phyloP scores from a whole-genome alignment of 2,329 filamentous ascomycete species.

The Dryadomyces sulphureus region DNA sequence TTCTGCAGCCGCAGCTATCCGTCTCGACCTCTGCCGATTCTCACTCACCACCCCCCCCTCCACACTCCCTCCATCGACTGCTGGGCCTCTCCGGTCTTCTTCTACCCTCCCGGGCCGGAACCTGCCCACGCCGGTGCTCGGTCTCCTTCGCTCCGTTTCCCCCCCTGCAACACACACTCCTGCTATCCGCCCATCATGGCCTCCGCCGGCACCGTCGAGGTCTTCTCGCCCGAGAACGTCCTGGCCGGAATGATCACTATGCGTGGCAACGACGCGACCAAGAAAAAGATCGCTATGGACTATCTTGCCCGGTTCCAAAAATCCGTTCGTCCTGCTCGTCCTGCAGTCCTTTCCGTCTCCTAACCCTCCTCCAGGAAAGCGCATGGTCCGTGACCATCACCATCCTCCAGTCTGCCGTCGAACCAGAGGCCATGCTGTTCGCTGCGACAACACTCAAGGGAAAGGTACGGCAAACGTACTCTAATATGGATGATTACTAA shows the following conservation, averaged over 20 bases:
- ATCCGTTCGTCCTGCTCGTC: constrained; percentile 46
- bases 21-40: too few relatives aligned
- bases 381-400: constrained; percentile 83
- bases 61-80: neutral
- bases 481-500: neutral
- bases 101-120: neutral
- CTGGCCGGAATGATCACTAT: constrained; percentile 82
- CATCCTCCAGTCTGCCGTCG: constrained; percentile 68
- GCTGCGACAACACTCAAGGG: constrained; percentile 94
- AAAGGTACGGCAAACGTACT: constrained; percentile 49
- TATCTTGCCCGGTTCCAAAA: constrained; percentile 95
- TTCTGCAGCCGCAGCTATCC: too few relatives aligned
- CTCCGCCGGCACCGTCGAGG: constrained; percentile 46
- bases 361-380: constrained; percentile 47
- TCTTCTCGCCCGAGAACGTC: constrained; percentile 61
- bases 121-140: neutral
- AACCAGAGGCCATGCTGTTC: constrained; percentile 81
- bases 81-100: neutral
- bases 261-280: constrained; percentile 71
- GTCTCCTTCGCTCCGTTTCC: neutral
- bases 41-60: neutral
- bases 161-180: neutral
- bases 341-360: constrained; percentile 4
- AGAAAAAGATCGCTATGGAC: constrained; percentile 71
- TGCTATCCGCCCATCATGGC: constrained; percentile 41